Evolutionary conservation across 164 flowering plant genomes (phyloP).

Genomic region (Magnolia changhungtana): DNA sequence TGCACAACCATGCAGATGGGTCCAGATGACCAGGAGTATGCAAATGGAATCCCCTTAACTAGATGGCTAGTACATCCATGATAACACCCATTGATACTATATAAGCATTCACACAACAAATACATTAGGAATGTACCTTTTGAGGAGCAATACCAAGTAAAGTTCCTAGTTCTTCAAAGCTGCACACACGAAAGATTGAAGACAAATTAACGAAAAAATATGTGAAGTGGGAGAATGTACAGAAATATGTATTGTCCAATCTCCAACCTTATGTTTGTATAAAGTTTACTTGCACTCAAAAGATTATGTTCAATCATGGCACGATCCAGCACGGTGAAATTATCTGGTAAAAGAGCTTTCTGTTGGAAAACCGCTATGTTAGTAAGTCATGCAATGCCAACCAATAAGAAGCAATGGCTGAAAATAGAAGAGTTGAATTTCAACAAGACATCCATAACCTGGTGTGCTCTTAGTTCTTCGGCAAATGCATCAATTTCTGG

Average conservation of each 20-base stretch:
- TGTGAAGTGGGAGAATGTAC: not conserved
- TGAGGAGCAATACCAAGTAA: constrained; percentile 87
- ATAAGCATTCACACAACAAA: not conserved
- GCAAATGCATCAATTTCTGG: constrained; percentile 99
- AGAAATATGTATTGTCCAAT: not conserved
- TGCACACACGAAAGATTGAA: constrained; percentile 17
- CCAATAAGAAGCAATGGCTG: not conserved
- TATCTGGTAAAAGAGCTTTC: constrained; percentile 96
- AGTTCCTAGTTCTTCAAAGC: constrained; percentile 93
- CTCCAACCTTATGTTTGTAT: constrained; percentile 85
- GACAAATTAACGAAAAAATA: not conserved
- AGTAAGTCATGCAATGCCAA: not conserved
- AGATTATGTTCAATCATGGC: constrained; percentile 99
- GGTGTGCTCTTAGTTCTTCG: constrained; percentile 88
- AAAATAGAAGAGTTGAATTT: constrained; percentile 1
- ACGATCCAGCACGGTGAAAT: constrained; percentile 93
- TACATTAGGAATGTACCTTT: constrained; percentile 43
- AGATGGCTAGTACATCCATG: too few species aligned
- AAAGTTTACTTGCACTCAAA: constrained; percentile 95
- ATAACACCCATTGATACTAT: too few species aligned
- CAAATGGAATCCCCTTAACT: too few species aligned
- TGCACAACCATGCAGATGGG: too few species aligned
- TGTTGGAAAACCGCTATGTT: constrained; percentile 26
- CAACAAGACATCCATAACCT: constrained; percentile 40
- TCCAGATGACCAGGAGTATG: too few species aligned